These are phyloP conservation scores for Corylus heterophylla DNA, from an alignment of 306 rosid genomes.

Conservation along the genomic window DNA sequence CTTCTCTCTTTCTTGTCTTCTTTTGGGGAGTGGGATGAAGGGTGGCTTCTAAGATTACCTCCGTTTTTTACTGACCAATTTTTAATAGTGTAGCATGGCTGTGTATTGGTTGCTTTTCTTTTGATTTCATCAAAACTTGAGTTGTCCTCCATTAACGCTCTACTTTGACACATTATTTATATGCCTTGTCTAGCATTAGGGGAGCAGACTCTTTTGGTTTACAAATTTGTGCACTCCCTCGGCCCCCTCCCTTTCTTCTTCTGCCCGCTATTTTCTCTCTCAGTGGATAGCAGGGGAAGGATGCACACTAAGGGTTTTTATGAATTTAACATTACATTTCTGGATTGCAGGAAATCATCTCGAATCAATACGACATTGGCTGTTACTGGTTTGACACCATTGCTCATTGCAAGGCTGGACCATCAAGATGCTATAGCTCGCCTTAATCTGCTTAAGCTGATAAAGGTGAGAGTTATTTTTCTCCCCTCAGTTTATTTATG, in stretches of 20 bases:
- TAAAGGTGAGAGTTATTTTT: constrained; percentile 55
- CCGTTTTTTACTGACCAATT: background rate
- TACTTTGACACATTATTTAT: background rate
- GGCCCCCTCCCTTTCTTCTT: too few relatives aligned
- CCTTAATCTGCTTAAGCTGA: constrained; percentile 93
- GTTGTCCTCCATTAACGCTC: background rate
- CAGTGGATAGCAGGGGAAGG: background rate
- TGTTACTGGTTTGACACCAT: constrained; percentile 91
- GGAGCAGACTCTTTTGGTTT: background rate
- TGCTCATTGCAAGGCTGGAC: constrained; percentile 91
- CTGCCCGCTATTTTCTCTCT: background rate
- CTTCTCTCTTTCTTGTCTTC: background rate
- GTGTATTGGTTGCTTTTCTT: background rate
- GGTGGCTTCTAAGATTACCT: background rate
- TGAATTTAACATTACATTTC: constrained; percentile 11
- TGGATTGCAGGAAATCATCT: constrained; percentile 82
- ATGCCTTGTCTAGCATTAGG: background rate
- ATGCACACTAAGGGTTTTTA: background rate
- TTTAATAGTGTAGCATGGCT: background rate
- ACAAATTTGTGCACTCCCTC: background rate
- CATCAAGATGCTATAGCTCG: constrained; percentile 99
- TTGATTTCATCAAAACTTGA: background rate
- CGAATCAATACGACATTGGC: constrained; percentile 96
- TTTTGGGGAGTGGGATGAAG: background rate
- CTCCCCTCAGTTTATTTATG: background rate